phyloP scores from a whole-genome alignment of 768 basidiomycete genomes.

The Termitomyces eurrhizus region DNA sequence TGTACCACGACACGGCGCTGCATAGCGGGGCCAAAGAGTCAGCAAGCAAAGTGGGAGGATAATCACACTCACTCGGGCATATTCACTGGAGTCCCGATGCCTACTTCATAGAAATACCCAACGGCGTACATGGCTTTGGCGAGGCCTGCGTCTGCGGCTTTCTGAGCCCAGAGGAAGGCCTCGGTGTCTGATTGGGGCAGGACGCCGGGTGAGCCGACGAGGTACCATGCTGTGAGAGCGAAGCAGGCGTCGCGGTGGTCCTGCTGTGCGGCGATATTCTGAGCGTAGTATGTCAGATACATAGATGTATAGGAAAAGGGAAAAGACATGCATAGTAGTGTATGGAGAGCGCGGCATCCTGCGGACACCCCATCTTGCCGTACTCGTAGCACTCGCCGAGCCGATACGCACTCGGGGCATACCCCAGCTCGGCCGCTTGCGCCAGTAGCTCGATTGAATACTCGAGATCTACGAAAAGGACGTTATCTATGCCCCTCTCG shows the following conservation, averaged over 20 bases:
- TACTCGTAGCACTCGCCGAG: conserved; percentile 99
- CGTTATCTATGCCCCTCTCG: conserved; percentile 97
- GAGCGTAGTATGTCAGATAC: conserved; percentile 11
- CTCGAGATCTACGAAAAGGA: conserved; percentile 94
- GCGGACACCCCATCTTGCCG: conserved; percentile 97
- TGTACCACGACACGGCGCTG: conserved; percentile 80
- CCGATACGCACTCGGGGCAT: conserved; percentile 93
- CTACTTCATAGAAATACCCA: conserved; percentile 96
- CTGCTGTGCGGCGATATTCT: conserved; percentile 99
- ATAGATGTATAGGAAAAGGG: conserved; percentile 6
- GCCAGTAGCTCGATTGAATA: conserved; percentile 94
- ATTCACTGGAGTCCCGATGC: conserved; percentile 10
- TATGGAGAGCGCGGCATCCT: conserved; percentile 94
- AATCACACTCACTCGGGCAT: conserved; percentile 8
- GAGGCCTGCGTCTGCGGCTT: conserved; percentile 87
- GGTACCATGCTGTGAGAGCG: conserved; percentile 97
- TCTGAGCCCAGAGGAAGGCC: conserved; percentile 96
- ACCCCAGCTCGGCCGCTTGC: conserved; percentile 92
- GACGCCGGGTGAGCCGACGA: conserved; percentile 96
- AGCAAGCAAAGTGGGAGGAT: background rate
- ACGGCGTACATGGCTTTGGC: conserved; percentile 97
- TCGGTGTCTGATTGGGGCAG: conserved; percentile 98
- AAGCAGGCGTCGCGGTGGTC: conserved; percentile 97
- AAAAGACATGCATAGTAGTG: conserved; percentile 91
- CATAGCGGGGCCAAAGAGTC: background rate